These are phyloP conservation scores for Atkinsonella hypoxylon DNA, from an alignment of 2,329 filamentous ascomycete genomes.

Conservation along the genomic window DNA sequence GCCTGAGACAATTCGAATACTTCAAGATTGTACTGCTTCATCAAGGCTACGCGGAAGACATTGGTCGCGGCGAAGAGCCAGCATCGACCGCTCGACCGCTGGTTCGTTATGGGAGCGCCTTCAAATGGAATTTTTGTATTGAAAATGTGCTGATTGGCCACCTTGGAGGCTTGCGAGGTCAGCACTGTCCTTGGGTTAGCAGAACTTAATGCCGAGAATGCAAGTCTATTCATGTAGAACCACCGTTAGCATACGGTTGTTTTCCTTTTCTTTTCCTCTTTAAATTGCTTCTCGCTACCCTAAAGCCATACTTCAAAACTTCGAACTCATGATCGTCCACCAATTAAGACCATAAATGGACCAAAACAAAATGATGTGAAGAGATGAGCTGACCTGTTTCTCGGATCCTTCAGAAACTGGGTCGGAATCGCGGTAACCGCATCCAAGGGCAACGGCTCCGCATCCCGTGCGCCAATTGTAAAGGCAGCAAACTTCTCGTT, in stretches of 20 bases:
- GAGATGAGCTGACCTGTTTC: conserved; percentile 40
- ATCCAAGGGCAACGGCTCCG: conserved; percentile 37
- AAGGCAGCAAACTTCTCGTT: conserved; percentile 13
- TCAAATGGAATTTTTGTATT: conserved; percentile 74
- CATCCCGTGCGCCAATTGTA: conserved; percentile 14
- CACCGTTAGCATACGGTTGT: background rate
- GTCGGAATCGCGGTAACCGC: conserved; percentile 48
- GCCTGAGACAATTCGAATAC: conserved; percentile 78
- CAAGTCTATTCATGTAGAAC: conserved; percentile 40
- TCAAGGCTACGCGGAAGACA: conserved; percentile 77
- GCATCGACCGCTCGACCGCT: conserved; percentile 69
- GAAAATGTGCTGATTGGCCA: conserved; percentile 68
- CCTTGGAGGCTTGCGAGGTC: conserved; percentile 46
- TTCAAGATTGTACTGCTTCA: conserved; percentile 68
- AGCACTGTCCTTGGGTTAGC: conserved; percentile 57
- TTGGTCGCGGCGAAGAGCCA: conserved; percentile 93
- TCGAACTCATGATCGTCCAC: too few species aligned
- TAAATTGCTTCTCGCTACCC: too few species aligned
- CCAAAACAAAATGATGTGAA: background rate
- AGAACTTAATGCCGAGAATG: conserved; percentile 58
- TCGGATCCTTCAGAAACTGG: conserved; percentile 49
- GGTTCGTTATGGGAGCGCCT: conserved; percentile 74
- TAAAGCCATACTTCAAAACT: too few species aligned
- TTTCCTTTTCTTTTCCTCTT: background rate
- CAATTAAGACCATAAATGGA: background rate